Conservation (phyloP, 441 rosid species). For the Pelargonium cotyledonis region DNA sequence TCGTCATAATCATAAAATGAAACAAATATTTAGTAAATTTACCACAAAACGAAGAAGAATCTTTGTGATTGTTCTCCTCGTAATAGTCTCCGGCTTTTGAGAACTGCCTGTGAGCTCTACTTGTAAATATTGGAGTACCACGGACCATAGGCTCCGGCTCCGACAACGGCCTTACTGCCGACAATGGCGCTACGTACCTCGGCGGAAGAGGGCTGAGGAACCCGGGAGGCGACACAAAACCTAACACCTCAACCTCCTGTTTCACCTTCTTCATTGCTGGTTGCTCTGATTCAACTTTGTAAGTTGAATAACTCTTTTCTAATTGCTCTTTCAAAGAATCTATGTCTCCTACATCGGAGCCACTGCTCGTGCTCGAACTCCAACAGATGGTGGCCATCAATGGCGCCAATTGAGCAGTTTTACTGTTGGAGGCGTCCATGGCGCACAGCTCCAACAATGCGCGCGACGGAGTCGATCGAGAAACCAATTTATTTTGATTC, state of each 20-base stretch:
- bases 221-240: not conserved
- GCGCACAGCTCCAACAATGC: not conserved
- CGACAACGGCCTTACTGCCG: not conserved
- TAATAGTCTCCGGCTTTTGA: not conserved
- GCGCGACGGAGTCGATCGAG: not conserved
- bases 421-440: not conserved
- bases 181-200: not conserved
- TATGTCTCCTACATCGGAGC: not conserved
- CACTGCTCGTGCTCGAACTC: not conserved
- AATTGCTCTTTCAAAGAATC: not conserved
- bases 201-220: slow-evolving; percentile 6
- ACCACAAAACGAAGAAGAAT: not conserved
- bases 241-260: slow-evolving; percentile 9
- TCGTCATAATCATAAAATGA: not conserved
- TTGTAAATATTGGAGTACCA: not conserved
- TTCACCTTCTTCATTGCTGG: slow-evolving; percentile 21
- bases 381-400: not conserved
- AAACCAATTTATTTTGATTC: not conserved
- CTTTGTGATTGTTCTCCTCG: not conserved
- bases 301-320: not conserved
- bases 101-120: not conserved
- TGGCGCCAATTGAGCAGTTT: not conserved
- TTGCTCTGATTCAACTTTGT: slow-evolving; percentile 7
- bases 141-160: not conserved
- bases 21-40: not conserved